A percentile compares a stretch with the other conserved stretches of the same genome.
phyloP scores from a whole-genome alignment of 805 yeast species.

The Candida ascalaphidarum region DNA sequence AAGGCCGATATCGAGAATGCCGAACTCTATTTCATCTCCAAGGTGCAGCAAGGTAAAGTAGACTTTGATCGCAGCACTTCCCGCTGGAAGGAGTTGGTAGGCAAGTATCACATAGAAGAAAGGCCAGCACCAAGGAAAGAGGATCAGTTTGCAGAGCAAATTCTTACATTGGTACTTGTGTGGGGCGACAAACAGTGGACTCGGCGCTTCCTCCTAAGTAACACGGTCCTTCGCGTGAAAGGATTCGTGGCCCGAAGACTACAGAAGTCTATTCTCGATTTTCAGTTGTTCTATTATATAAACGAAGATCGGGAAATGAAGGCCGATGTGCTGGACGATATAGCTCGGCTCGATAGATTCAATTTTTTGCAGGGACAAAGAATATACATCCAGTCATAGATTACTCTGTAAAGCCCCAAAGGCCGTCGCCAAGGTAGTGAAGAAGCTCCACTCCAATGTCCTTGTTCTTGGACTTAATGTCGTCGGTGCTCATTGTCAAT shows the following conservation, averaged over 20 bases:
- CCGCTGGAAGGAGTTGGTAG: conserved; percentile 37
- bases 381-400: conserved; percentile 9
- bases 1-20: conserved; percentile 47
- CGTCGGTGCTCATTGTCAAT: conserved; percentile 80
- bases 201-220: conserved; percentile 14
- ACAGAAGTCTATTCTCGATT: conserved; percentile 11
- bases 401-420: conserved; percentile 59
- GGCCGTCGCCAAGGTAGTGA: conserved; percentile 83
- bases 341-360: conserved; percentile 16
- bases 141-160: no score
- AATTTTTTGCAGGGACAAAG: conserved; percentile 13
- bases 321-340: conserved; percentile 18
- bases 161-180: not conserved
- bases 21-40: conserved; percentile 58
- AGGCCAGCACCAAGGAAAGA: no score
- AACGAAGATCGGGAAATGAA: conserved; percentile 10
- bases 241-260: conserved; percentile 17
- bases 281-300: conserved; percentile 17
- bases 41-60: conserved; percentile 26
- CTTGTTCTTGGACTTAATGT: conserved; percentile 72
- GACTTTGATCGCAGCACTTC: conserved; percentile 6
- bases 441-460: conserved; percentile 84
- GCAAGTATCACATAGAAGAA: conserved; percentile 27
- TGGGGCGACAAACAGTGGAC: conserved; percentile 2
- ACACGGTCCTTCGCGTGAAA: conserved; percentile 23